Conservation (phyloP, 73 alveolate genomes). For the Uronychia binucleata region DNA sequence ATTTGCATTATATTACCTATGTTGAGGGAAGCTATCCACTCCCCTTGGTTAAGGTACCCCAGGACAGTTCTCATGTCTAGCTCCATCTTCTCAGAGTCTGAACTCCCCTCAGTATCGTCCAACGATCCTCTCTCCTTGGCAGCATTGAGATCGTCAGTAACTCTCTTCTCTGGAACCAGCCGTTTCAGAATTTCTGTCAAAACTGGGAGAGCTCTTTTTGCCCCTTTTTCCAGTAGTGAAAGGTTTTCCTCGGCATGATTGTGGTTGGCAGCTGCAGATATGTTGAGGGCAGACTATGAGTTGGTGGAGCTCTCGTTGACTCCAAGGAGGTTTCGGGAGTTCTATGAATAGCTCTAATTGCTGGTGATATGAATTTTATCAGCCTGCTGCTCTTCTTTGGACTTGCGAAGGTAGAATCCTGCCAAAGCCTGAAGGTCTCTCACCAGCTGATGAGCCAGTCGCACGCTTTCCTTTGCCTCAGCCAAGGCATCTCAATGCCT, state of each 20-base stretch:
- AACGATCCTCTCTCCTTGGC: background rate
- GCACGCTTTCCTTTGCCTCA: slow-evolving; percentile 54
- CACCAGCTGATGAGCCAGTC: slow-evolving; percentile 42
- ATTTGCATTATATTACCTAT: slow-evolving; percentile 87
- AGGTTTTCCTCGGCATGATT: background rate
- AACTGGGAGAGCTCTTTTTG: slow-evolving; percentile 31
- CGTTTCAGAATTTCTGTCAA: slow-evolving; percentile 7
- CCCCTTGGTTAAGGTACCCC: slow-evolving; percentile 63
- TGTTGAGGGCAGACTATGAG: background rate
- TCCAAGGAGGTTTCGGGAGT: background rate
- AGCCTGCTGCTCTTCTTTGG: slow-evolving; percentile 1
- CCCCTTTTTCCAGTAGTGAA: slow-evolving; percentile 34
- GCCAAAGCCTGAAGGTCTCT: slow-evolving; percentile 46
- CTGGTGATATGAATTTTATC: background rate
- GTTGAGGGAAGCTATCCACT: slow-evolving; percentile 79
- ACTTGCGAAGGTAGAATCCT: slow-evolving; percentile 27
- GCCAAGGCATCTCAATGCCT: slow-evolving; percentile 59
- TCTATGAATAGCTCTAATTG: too few species aligned
- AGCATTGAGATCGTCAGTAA: background rate
- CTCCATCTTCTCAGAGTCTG: background rate
- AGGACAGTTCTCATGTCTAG: slow-evolving; percentile 57
- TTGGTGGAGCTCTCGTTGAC: background rate
- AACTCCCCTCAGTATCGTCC: background rate
- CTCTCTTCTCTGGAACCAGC: slow-evolving; percentile 38
- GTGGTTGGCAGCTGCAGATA: background rate